Percentiles rank a stretch among this genome's conserved stretches.
Conservation (phyloP, 2,329 filamentous ascomycete species). For the Nakataea oryzae region DNA sequence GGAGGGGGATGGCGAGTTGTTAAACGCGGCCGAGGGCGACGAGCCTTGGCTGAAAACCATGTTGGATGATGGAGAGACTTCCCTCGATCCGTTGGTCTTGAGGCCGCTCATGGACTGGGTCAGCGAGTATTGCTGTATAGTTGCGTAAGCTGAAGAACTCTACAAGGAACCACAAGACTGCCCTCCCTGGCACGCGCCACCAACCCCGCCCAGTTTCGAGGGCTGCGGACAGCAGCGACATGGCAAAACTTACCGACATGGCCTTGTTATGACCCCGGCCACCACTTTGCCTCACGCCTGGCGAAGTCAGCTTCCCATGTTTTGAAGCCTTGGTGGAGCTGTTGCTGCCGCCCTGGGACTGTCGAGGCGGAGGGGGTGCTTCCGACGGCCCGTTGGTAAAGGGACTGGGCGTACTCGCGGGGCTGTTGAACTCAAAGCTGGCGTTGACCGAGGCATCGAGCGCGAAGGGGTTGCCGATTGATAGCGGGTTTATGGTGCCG, state of each 20-base stretch:
- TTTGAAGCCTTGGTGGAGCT: conserved; percentile 9
- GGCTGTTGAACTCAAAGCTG: conserved; percentile 21
- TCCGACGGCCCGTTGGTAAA: conserved; percentile 10
- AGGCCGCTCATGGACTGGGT: conserved; percentile 39
- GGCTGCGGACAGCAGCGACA: too few relatives aligned
- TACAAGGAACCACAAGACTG: not conserved
- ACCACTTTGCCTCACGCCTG: not conserved
- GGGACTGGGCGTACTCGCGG: conserved; percentile 11
- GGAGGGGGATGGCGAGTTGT: conserved; percentile 34
- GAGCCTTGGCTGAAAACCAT: conserved; percentile 40
- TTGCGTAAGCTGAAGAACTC: conserved; percentile 13
- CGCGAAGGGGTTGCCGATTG: conserved; percentile 11
- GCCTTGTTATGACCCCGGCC: conserved; percentile 24
- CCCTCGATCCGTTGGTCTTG: conserved; percentile 36
- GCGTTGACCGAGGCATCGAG: conserved; percentile 14
- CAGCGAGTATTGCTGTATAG: conserved; percentile 36
- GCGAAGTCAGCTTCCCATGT: conserved; percentile 10
- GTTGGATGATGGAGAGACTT: conserved; percentile 43
- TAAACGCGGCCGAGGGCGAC: conserved; percentile 37
- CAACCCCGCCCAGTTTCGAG: not conserved
- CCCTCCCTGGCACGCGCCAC: not conserved
- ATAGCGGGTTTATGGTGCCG: conserved; percentile 24
- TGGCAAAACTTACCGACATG: conserved; percentile 25
- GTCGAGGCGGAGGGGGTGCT: not conserved
- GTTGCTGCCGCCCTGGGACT: conserved; percentile 10